Evolutionary conservation across 2,329 filamentous ascomycete species (phyloP).

Genomic region (Cladorrhinum sp.): DNA sequence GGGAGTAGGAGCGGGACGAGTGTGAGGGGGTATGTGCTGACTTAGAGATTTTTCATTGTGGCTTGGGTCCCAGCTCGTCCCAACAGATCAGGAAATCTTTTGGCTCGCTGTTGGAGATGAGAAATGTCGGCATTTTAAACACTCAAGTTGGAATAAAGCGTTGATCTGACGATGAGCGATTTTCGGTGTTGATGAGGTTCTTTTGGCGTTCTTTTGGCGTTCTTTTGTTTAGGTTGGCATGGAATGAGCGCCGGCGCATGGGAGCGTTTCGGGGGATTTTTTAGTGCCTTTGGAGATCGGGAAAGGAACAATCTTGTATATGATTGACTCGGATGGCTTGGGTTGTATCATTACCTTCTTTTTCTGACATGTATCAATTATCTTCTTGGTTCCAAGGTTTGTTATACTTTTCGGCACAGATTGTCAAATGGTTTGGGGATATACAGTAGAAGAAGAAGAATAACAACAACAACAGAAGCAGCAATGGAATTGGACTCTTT

Average conservation of each 20-base stretch:
- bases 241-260: background rate
- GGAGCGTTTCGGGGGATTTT: background rate
- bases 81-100: no score
- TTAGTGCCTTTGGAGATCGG: background rate
- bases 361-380: background rate
- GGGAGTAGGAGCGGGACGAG: slow-evolving; percentile 8
- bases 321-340: background rate
- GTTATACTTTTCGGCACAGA: background rate
- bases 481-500: background rate
- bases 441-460: background rate
- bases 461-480: background rate
- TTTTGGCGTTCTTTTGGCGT: background rate
- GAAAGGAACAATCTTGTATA: background rate
- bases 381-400: background rate
- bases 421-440: background rate
- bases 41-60: no score
- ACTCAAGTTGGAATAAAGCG: no score
- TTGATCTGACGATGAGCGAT: no score
- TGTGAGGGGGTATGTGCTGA: slow-evolving; percentile 10
- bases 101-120: no score
- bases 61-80: no score
- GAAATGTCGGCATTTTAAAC: no score
- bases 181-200: background rate
- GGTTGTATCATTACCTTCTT: background rate
- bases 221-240: slow-evolving; percentile 1